Conservation (phyloP, 441 rosid genomes). For the Syzygium syzygioides region DNA sequence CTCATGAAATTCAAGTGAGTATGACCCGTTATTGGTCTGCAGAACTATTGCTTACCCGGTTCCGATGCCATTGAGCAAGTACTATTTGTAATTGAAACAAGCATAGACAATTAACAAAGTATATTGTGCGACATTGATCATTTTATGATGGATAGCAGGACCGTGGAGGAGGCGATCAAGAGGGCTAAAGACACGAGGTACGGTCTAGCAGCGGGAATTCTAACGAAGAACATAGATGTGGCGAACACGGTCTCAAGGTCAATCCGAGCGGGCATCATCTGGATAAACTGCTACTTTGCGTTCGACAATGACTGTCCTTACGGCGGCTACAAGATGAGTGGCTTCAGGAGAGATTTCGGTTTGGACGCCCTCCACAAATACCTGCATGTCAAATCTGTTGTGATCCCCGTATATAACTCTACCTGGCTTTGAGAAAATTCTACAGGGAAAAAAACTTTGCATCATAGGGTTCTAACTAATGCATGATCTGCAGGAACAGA, state of each 20-base stretch:
- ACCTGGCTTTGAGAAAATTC: constrained; percentile 32
- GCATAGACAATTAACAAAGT: background rate
- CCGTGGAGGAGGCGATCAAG: constrained; percentile 62
- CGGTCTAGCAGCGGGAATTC: constrained; percentile 84
- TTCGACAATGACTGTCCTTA: constrained; percentile 59
- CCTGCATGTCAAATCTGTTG: constrained; percentile 61
- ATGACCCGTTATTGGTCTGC: background rate
- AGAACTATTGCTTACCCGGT: background rate
- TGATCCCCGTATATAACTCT: constrained; percentile 67
- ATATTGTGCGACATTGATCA: background rate
- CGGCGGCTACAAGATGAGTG: constrained; percentile 85
- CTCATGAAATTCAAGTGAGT: constrained; percentile 74
- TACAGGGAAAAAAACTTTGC: no score
- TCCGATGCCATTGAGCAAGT: background rate
- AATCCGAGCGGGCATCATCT: constrained; percentile 61
- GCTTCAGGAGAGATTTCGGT: constrained; percentile 66
- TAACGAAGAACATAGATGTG: constrained; percentile 56
- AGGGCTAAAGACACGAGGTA: constrained; percentile 59
- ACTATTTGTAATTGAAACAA: background rate
- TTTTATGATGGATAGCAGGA: constrained; percentile 31
- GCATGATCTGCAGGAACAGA: background rate
- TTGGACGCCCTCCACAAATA: constrained; percentile 66
- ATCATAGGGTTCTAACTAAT: background rate
- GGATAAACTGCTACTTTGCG: constrained; percentile 76
- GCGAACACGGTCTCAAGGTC: constrained; percentile 83